A percentile compares a stretch with the other conserved stretches of the same genome.
Evolutionary conservation across 371 early-diverging fungal species (phyloP).

Genomic region (Rhizopus stolonifer): DNA sequence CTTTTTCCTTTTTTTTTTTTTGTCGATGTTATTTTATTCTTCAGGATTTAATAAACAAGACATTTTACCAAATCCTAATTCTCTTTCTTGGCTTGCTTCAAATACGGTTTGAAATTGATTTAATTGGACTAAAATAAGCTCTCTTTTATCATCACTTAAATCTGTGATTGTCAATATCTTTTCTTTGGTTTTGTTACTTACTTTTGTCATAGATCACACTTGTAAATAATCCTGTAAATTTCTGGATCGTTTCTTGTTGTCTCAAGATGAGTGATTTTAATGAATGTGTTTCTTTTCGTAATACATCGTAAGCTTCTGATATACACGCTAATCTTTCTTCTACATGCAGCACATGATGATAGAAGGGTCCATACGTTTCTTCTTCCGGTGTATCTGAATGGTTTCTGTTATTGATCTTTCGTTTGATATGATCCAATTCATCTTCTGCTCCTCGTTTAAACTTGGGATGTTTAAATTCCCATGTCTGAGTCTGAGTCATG

Average conservation of each 20-base stretch:
- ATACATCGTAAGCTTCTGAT: slow-evolving; percentile 14
- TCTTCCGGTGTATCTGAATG: slow-evolving; percentile 12
- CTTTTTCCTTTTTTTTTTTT: background rate
- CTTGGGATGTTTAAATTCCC: slow-evolving; percentile 71
- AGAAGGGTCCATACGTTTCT: slow-evolving; percentile 16
- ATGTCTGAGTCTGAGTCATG: slow-evolving; percentile 59
- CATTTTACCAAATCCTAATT: slow-evolving; percentile 21
- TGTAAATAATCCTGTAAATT: slow-evolving; percentile 7
- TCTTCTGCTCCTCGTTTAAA: slow-evolving; percentile 60
- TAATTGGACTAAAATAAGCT: background rate
- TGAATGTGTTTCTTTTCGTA: slow-evolving; percentile 20
- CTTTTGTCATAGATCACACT: slow-evolving; percentile 6
- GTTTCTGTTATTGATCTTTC: slow-evolving; percentile 12
- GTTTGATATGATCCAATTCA: slow-evolving; percentile 61
- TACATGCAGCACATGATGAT: slow-evolving; percentile 23
- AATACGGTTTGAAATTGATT: background rate
- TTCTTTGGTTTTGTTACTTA: slow-evolving; percentile 2
- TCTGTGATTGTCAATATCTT: slow-evolving; percentile 2
- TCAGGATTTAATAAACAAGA: slow-evolving; percentile 23
- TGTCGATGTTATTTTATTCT: background rate
- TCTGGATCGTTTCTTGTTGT: slow-evolving; percentile 22
- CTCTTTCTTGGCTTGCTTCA: background rate
- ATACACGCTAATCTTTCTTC: slow-evolving; percentile 27
- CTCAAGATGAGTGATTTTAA: slow-evolving; percentile 6
- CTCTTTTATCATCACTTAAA: background rate